Evolutionary conservation across 768 basidiomycete species (phyloP), one percentile per base, ranked within the genome.

Genomic region (Mycena galopus): DNA sequence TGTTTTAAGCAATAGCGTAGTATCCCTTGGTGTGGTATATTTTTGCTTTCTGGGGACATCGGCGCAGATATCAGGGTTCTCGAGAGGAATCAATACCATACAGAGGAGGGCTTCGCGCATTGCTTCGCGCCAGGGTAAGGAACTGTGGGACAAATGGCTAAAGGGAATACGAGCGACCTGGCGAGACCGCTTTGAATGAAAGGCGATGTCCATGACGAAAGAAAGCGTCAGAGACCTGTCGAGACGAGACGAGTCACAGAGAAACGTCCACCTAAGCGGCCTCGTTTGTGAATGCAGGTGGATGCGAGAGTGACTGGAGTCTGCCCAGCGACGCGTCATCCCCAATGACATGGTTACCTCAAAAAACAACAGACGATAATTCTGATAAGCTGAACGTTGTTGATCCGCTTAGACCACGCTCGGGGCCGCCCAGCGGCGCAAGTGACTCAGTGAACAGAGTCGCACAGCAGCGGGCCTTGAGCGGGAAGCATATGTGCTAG

Each of bases 1-100:
- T 69, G 63, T 58, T 72, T 67, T 72, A 69, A 69, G 74, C 56
- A 75, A 50, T 53, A 67, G 47, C 12, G 35, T 50, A 69, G 71
- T 72, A 21, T 75, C 74, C 74, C 44, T 37, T 58, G 9, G 10
- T 53, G 23, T 55, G 74, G 74, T 21, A 7, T 44, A 0, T 3
- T 32, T 9, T 64, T 75, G 37, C 74, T 72, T 69, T 19, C 59
- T 67, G 30, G 63, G 74, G 71, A 65, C 59, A 21, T 1, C 29
- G 58, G 44, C 16, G 56, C 68, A 56, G 57, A 29, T 61, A 23
- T 33, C 42, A 62, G 50, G 59, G 5, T 69, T 70, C 61, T 60
- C 25, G 73, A 66, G 19, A 37, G 8, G 27, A 67, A 65, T 37
- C 32, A 57, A 57, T 62, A 47, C 66, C 60, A 57, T 39, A 72